Conservation (phyloP, 225 moss, liverwort and hornwort species). For the Straminergon stramineum region DNA sequence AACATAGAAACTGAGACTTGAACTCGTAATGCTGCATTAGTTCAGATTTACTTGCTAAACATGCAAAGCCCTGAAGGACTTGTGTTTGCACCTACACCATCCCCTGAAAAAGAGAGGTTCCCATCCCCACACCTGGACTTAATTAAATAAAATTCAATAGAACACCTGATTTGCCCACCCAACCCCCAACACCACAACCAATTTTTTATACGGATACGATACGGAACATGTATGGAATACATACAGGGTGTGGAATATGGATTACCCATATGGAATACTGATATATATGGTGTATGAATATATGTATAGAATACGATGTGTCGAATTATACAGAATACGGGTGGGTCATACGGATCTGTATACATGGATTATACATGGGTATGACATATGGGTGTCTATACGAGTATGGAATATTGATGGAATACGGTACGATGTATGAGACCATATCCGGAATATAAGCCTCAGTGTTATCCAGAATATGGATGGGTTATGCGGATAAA, state of each 20-base stretch:
- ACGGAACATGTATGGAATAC: accelerated
- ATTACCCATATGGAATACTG: too few relatives aligned
- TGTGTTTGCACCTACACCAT: too few relatives aligned
- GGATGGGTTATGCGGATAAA: not conserved
- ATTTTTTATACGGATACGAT: not conserved
- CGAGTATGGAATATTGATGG: too few relatives aligned
- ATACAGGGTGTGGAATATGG: not conserved
- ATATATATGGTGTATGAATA: accelerated
- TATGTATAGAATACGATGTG: not conserved
- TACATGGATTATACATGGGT: too few relatives aligned
- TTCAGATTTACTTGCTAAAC: not conserved
- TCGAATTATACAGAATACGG: not conserved
- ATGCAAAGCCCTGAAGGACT: not conserved
- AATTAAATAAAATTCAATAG: not conserved
- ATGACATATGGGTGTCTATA: too few relatives aligned
- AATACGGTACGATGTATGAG: too few relatives aligned
- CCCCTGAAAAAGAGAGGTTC: too few relatives aligned
- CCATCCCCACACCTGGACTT: too few relatives aligned
- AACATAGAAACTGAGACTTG: not conserved
- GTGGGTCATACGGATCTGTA: too few relatives aligned
- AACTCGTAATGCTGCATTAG: accelerated
- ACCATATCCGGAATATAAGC: too few relatives aligned
- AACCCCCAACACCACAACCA: not conserved
- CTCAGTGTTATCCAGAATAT: not conserved
- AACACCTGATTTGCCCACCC: not conserved